Conservation (phyloP, 805 yeast genomes). For the Candida alai region DNA sequence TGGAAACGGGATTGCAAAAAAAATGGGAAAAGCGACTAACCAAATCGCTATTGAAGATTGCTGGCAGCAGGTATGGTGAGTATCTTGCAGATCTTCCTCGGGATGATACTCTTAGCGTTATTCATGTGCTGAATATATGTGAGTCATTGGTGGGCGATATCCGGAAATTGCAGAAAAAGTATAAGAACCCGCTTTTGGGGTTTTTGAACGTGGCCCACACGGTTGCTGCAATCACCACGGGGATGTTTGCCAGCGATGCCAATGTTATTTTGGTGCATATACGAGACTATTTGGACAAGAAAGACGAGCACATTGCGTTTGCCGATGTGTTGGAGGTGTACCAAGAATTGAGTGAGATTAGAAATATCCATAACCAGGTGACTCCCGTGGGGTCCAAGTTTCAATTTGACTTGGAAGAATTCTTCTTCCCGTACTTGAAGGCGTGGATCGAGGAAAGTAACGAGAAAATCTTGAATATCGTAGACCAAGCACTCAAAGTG, state of each 20-base stretch:
- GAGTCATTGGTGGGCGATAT: conserved; percentile 50
- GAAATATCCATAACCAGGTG: conserved; percentile 50
- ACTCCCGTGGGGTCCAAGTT: conserved; percentile 36
- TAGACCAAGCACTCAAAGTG: conserved; percentile 50
- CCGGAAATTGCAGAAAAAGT: conserved; percentile 52
- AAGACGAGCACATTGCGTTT: conserved; percentile 37
- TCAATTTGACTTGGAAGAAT: conserved; percentile 52
- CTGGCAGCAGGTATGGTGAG: conserved; percentile 38
- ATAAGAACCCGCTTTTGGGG: conserved; percentile 59
- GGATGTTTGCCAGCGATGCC: conserved; percentile 52
- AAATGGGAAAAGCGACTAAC: conserved; percentile 44
- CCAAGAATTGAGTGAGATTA: conserved; percentile 47
- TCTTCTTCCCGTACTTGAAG: conserved; percentile 42
- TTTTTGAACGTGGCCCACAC: conserved; percentile 49
- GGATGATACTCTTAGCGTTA: conserved; percentile 46
- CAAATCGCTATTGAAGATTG: conserved; percentile 29
- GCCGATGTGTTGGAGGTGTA: conserved; percentile 59
- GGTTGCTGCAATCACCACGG: conserved; percentile 46
- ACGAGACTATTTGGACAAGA: conserved; percentile 34
- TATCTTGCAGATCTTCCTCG: conserved; percentile 52
- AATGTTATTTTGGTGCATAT: conserved; percentile 49
- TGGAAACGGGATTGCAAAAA: conserved; percentile 34
- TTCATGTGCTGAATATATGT: conserved; percentile 55
- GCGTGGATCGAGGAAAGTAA: conserved; percentile 44
- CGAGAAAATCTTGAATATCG: conserved; percentile 43